Evolutionary conservation across 2,329 filamentous ascomycete genomes (phyloP), one percentile per base, ranked within the genome.

Genomic region (Fusarium poae): DNA sequence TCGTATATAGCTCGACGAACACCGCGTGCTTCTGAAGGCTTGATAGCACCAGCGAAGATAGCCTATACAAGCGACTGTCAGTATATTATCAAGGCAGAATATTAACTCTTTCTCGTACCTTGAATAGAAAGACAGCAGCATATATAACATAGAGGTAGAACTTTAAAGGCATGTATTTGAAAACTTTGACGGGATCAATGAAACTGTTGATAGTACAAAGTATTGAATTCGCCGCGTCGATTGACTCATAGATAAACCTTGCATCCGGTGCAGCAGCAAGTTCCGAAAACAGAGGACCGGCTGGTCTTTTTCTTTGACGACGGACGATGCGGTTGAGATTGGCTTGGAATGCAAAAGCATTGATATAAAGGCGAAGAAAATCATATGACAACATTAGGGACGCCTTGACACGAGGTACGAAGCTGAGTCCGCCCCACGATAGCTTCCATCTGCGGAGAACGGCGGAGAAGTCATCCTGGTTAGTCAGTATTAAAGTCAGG

Each of bases 321-420:
- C 74, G 46, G 7, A 82, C 67, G 79, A 78, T 57, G 77, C 85
- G 73, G 83, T 85, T 70, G 78, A 87, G 50, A 86, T 89, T 91
- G 4, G 91, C 90, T 74, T 93, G 91, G 69, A 92, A 92, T 2
- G 90, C 91, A 74, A 92, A 93, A 0, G 91, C 90, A 61, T 92
- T 92, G 50, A 90, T 91, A 75, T 93, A 93, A 1, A 93, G 82
- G 9, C 90, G 85, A 3, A 93, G 79, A 72, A 92, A 93, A 70
- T 92, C 89, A 72, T 92, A 92, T 0, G 89, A 91, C 72, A 93
- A 83, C 25, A 91, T 82, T 4, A 93, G 78, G 7, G 87, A 91
- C 5, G 88, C 87, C 75, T 91, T 91, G 67, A 92, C 85, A 8
- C 87, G 85, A 2, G 87, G 83, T 2, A 89, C 90, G 73, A 86